These are phyloP conservation scores for Ustilago tritici DNA, from an alignment of 1,284 basidiomycete genomes.

Conservation along the genomic window DNA sequence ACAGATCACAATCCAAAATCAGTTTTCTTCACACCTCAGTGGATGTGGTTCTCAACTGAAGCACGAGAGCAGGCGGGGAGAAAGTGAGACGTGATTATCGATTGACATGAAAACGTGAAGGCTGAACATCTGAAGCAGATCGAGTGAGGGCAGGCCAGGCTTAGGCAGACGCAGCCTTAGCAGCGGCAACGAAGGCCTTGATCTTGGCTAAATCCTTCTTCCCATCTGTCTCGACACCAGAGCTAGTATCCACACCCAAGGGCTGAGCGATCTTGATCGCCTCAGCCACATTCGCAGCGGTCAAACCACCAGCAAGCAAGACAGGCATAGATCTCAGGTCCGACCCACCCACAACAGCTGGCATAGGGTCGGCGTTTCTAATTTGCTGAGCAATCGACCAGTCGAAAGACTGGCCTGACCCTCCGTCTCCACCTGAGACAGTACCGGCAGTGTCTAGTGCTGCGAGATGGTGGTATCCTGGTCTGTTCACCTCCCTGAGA, in stretches of 20 bases:
- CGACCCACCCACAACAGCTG: conserved; percentile 33
- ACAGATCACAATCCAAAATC: background rate
- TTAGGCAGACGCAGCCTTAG: background rate
- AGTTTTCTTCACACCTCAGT: background rate
- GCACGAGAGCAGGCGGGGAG: background rate
- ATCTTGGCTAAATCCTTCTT: conserved; percentile 62
- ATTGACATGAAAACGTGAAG: conserved; percentile 3
- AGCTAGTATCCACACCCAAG: conserved; percentile 63
- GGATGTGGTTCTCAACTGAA: background rate
- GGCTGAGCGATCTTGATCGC: conserved; percentile 49
- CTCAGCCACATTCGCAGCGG: conserved; percentile 54
- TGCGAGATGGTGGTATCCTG: conserved; percentile 64
- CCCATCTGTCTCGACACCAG: conserved; percentile 66
- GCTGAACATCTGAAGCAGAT: background rate
- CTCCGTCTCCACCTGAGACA: conserved; percentile 49
- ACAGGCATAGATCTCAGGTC: conserved; percentile 41
- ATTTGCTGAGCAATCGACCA: conserved; percentile 57
- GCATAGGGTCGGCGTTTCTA: conserved; percentile 35
- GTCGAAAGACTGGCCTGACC: conserved; percentile 59
- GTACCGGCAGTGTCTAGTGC: conserved; percentile 60
- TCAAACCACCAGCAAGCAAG: conserved; percentile 66
- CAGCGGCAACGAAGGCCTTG: conserved; percentile 47
- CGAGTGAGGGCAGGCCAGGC: background rate
- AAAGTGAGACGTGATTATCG: background rate
- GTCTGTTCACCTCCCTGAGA: conserved; percentile 55